phyloP scores from a whole-genome alignment of 2,329 filamentous ascomycete species.

The Epichloe brachyelytri region DNA sequence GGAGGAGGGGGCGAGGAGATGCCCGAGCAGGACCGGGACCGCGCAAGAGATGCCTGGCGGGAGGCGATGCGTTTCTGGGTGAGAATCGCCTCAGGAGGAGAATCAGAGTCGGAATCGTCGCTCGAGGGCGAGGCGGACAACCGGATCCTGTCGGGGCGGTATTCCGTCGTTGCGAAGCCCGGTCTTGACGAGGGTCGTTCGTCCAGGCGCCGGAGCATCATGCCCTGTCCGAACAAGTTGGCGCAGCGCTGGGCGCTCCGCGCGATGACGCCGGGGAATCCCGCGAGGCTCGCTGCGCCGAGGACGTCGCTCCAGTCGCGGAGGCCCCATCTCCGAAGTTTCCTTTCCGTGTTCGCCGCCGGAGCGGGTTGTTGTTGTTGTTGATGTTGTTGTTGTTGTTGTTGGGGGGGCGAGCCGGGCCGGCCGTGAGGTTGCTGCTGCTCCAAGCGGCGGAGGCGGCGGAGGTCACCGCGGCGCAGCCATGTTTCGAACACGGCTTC shows the following conservation, averaged over 20 bases:
- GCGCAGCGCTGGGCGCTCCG: constrained; percentile 64
- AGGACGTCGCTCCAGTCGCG: constrained; percentile 81
- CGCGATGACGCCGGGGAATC: constrained; percentile 53
- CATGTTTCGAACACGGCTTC: constrained; percentile 23
- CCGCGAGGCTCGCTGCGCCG: constrained; percentile 61
- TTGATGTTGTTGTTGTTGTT: too few species aligned
- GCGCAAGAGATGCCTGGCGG: constrained; percentile 1
- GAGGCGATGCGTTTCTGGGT: constrained; percentile 18
- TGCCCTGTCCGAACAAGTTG: constrained; percentile 58
- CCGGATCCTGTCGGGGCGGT: constrained; percentile 17
- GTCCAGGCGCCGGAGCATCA: constrained; percentile 48
- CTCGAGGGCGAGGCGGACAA: constrained; percentile 13
- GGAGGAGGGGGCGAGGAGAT: constrained; percentile 5
- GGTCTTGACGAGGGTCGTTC: constrained; percentile 17
- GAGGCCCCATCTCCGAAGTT: constrained; percentile 27
- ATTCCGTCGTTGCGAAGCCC: constrained; percentile 16
- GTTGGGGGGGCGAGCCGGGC: too few species aligned
- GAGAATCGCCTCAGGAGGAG: constrained; percentile 12
- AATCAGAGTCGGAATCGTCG: constrained; percentile 2
- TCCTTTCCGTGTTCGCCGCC: constrained; percentile 11
- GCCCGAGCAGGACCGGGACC: constrained; percentile 14
- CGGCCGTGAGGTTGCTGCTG: too few species aligned
- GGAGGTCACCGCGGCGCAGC: constrained; percentile 18
- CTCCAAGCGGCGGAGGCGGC: neutral
- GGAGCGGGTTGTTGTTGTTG: neutral